phyloP scores from a whole-genome alignment of 371 early-diverging fungal species.

The Coemansia sp. region DNA sequence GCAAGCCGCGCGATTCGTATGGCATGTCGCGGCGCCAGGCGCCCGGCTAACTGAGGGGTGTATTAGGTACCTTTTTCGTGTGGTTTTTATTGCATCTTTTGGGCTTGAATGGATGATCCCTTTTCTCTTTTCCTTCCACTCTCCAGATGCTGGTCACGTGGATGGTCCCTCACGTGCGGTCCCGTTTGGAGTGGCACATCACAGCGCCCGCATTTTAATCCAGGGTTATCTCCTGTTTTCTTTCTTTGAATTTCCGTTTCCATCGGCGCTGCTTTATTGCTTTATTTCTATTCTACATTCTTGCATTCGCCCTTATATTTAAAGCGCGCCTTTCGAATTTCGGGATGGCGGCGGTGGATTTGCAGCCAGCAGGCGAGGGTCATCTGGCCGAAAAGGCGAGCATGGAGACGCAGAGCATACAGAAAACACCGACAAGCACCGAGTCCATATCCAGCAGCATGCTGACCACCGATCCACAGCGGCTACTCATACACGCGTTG shows the following conservation, averaged over 20 bases:
- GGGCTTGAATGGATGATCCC: background rate
- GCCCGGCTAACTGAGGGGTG: constrained; percentile 21
- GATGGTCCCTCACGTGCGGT: no score
- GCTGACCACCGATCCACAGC: no score
- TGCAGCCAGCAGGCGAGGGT: background rate
- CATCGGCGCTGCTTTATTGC: background rate
- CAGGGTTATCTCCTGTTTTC: background rate
- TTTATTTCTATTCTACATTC: background rate
- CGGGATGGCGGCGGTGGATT: background rate
- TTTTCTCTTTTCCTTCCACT: background rate
- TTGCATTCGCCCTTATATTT: no score
- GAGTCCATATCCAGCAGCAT: no score
- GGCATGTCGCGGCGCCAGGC: constrained; percentile 34
- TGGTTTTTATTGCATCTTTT: background rate
- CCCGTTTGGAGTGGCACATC: no score
- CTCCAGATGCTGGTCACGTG: no score
- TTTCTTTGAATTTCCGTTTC: background rate
- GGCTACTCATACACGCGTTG: no score
- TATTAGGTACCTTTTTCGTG: no score
- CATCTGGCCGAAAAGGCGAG: constrained; percentile 5
- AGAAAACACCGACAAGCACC: background rate
- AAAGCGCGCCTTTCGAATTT: no score
- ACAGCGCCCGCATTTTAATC: no score
- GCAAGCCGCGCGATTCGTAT: constrained; percentile 47
- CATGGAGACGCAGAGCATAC: background rate